These are phyloP conservation scores for Castanopsis chinensis DNA, from an alignment of 306 rosid species.

Conservation along the genomic window DNA sequence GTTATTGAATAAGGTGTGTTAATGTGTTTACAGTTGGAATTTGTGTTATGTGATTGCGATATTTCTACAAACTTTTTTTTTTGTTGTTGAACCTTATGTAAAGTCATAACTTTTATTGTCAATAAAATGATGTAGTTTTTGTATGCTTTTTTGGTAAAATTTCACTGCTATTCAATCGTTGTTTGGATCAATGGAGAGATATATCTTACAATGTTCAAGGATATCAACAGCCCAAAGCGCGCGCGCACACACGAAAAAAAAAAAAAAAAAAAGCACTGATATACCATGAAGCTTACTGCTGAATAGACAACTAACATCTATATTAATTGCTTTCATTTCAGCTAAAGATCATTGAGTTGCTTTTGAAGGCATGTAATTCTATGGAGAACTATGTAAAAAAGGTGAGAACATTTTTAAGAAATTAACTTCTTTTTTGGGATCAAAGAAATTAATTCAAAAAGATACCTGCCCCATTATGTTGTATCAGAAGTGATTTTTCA, in stretches of 20 bases:
- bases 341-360: slow-evolving; percentile 68
- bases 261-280: background rate
- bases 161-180: background rate
- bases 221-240: background rate
- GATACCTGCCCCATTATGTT: background rate
- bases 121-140: background rate
- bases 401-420: slow-evolving; percentile 40
- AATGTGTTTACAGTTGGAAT: background rate
- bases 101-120: background rate
- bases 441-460: background rate
- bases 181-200: background rate
- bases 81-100: background rate
- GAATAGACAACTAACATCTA: slow-evolving; percentile 16
- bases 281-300: background rate
- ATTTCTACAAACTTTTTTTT: no score
- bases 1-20: no score
- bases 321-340: slow-evolving; percentile 26
- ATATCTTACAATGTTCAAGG: background rate
- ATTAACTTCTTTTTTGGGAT: background rate
- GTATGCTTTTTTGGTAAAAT: background rate
- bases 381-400: slow-evolving; percentile 47
- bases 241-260: no score
- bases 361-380: slow-evolving; percentile 69
- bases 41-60: slow-evolving; percentile 1
- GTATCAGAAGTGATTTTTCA: background rate